Percentiles rank a stretch among this genome's conserved stretches.
Conservation (phyloP, 345 rosid species). For the Kernera saxatilis region DNA sequence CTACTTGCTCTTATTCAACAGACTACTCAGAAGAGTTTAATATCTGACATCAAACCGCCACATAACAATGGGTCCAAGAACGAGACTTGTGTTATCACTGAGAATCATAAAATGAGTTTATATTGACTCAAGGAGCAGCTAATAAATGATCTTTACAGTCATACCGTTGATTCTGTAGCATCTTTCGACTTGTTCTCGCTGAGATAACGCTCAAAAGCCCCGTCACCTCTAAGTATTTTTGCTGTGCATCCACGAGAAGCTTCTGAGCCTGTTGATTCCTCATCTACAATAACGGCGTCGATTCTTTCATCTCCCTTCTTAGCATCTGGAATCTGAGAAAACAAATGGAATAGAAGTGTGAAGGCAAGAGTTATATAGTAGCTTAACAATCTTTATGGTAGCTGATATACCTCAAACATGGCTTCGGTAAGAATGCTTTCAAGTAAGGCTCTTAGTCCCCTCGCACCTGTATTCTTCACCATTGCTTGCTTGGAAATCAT, state of each 20-base stretch:
- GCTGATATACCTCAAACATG: conserved; percentile 83
- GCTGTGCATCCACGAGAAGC: conserved; percentile 64
- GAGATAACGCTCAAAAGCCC: conserved; percentile 60
- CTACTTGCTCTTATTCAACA: background rate
- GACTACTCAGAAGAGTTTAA: background rate
- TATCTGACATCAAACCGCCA: background rate
- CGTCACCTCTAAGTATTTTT: conserved; percentile 68
- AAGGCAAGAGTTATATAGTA: background rate
- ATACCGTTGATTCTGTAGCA: conserved; percentile 43
- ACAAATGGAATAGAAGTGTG: background rate
- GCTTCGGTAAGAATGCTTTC: conserved; percentile 90
- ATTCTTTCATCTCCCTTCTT: conserved; percentile 57
- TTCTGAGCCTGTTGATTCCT: conserved; percentile 60
- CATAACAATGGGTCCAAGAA: background rate
- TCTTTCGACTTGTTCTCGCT: conserved; percentile 37
- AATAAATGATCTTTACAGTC: background rate
- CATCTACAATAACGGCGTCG: conserved; percentile 82
- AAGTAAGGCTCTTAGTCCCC: conserved; percentile 84
- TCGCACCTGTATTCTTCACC: conserved; percentile 92
- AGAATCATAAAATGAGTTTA: background rate
- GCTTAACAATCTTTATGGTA: background rate
- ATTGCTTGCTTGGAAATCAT: conserved; percentile 74
- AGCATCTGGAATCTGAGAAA: conserved; percentile 75
- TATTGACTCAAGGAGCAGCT: background rate
- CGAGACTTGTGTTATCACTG: background rate